Percentiles rank a stretch among this genome's conserved stretches.
These are phyloP conservation scores for Alectoria sarmentosa DNA, from an alignment of 495 filamentous ascomycete species.

Conservation along the genomic window DNA sequence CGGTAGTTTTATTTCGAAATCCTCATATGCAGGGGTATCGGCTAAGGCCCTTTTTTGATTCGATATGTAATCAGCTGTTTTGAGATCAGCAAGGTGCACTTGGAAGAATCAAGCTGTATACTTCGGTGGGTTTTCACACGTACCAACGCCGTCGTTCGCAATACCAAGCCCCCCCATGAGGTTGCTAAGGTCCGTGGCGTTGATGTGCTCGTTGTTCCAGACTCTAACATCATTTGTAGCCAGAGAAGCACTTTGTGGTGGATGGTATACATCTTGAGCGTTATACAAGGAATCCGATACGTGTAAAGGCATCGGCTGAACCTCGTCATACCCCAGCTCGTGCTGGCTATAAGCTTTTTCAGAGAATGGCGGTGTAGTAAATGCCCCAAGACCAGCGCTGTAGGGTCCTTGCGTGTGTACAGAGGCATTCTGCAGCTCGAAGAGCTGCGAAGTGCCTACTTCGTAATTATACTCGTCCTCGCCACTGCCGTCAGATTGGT, in stretches of 20 bases:
- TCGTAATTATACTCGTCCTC: conserved; percentile 53
- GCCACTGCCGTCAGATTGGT: conserved; percentile 37
- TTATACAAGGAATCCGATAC: conserved; percentile 15
- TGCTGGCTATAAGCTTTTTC: conserved; percentile 26
- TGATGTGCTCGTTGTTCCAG: conserved; percentile 53
- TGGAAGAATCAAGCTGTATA: conserved; percentile 8
- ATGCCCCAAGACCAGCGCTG: conserved; percentile 27
- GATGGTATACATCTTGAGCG: conserved; percentile 17
- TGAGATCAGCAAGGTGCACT: conserved; percentile 26
- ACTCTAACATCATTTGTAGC: not conserved
- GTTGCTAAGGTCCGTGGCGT: conserved; percentile 66
- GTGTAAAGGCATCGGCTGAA: conserved; percentile 20
- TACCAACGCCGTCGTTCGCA: conserved; percentile 82
- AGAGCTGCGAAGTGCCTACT: conserved; percentile 24
- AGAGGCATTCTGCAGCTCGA: conserved; percentile 22
- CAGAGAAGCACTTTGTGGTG: conserved; percentile 7
- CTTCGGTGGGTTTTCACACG: conserved; percentile 25
- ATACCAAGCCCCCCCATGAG: conserved; percentile 81
- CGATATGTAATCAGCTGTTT: conserved; percentile 75
- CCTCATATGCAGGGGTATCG: conserved; percentile 71
- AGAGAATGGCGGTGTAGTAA: conserved; percentile 31
- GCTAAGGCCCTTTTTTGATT: conserved; percentile 59
- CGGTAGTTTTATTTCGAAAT: conserved; percentile 64
- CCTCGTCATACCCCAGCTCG: conserved; percentile 26
- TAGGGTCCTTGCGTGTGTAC: conserved; percentile 28